phyloP scores from a whole-genome alignment of 139 green algal genomes.

The Chlorella ohadii region DNA sequence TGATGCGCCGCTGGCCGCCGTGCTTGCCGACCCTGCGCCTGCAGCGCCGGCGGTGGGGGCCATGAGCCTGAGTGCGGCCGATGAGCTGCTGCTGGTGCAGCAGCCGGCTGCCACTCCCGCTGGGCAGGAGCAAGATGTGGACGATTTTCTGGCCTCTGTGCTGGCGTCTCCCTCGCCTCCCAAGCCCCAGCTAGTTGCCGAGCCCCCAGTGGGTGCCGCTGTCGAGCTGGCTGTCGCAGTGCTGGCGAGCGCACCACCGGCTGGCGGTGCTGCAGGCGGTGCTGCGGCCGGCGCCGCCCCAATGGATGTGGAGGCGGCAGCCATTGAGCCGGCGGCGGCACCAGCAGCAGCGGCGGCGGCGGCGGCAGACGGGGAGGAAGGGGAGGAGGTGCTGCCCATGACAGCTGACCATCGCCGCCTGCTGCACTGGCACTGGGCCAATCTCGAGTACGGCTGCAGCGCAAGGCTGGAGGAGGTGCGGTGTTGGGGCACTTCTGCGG shows the following conservation, averaged over 20 bases:
- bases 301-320: neutral
- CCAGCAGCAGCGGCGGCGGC: neutral
- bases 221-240: neutral
- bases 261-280: neutral
- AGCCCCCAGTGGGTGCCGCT: neutral
- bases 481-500: too few species aligned
- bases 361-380: constrained; percentile 12
- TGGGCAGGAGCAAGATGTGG: constrained; percentile 18
- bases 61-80: neutral
- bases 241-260: neutral
- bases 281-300: neutral
- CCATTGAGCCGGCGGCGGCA: neutral
- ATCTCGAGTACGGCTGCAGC: constrained; percentile 92
- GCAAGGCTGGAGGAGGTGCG: constrained; percentile 57
- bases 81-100: neutral
- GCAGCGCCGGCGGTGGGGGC: neutral
- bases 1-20: neutral
- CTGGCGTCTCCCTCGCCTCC: constrained; percentile 14
- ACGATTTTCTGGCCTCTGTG: constrained; percentile 29
- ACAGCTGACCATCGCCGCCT: constrained; percentile 53
- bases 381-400: constrained; percentile 6
- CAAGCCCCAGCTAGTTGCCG: neutral
- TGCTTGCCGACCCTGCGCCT: neutral
- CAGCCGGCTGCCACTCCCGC: neutral
- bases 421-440: constrained; percentile 88